Percentiles rank a stretch among this genome's conserved stretches.
phyloP scores from a whole-genome alignment of 306 rosid genomes.

The Cyamopsis tetragonoloba region DNA sequence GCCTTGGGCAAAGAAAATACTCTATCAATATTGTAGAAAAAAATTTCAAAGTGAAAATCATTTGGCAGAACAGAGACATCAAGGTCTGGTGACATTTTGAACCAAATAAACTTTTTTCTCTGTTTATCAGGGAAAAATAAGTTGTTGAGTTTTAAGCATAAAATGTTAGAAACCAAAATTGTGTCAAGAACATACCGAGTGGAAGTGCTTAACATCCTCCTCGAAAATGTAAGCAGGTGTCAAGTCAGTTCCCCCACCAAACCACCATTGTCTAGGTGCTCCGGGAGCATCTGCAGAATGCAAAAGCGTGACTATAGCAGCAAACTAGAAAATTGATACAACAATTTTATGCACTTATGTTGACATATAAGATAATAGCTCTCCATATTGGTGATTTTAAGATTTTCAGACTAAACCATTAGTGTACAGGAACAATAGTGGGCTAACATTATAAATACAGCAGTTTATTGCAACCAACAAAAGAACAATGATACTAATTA shows the following conservation, averaged over 20 bases:
- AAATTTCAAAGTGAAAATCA: conserved; percentile 7
- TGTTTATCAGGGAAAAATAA: neutral
- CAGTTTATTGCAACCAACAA: neutral
- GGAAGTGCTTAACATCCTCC: conserved; percentile 96
- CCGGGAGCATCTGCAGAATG: conserved; percentile 74
- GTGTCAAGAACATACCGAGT: conserved; percentile 49
- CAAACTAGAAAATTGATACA: neutral
- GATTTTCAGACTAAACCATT: neutral
- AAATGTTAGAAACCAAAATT: conserved; percentile 18
- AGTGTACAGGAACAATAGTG: neutral
- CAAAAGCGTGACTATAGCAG: conserved; percentile 20
- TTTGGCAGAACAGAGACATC: neutral
- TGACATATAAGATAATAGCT: neutral
- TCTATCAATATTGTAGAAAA: neutral
- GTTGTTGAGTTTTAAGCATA: neutral
- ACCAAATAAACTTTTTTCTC: neutral
- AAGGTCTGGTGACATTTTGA: neutral
- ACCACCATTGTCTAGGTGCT: conserved; percentile 99
- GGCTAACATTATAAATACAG: neutral
- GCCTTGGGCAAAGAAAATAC: conserved; percentile 9
- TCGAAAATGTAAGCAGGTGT: conserved; percentile 93
- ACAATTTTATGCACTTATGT: neutral
- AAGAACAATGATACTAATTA: too few relatives aligned
- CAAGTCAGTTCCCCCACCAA: conserved; percentile 98
- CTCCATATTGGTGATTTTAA: neutral